These are phyloP conservation scores for Gardenia jasminoides DNA, from an alignment of 257 asterid species.

Conservation along the genomic window DNA sequence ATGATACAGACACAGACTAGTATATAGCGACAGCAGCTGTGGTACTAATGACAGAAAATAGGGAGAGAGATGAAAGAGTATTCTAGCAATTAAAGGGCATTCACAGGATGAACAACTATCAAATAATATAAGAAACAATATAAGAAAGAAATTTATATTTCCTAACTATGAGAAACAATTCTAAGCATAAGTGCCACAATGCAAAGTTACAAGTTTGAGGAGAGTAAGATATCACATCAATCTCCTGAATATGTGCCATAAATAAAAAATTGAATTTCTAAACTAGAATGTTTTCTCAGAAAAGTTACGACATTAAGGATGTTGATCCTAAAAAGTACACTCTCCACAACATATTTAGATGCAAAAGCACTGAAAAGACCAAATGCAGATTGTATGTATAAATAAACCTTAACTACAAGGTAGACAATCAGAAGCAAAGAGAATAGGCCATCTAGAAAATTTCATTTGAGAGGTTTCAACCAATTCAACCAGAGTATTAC, in stretches of 20 bases:
- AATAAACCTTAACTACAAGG: background rate
- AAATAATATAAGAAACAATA: no score
- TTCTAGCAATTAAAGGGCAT: no score
- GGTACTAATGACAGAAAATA: no score
- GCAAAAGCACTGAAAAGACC: no score
- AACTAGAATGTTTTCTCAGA: no score
- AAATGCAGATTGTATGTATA: no score
- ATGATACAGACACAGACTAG: no score
- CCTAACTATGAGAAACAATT: conserved; percentile 4
- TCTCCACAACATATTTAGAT: no score
- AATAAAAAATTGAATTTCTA: background rate
- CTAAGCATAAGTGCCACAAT: background rate
- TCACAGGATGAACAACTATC: no score
- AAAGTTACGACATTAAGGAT: background rate
- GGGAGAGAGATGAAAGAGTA: no score
- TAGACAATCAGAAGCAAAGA: background rate
- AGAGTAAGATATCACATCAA: background rate
- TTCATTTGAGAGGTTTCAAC: background rate
- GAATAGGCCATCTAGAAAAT: background rate
- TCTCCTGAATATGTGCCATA: background rate
- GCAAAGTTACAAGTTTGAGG: background rate
- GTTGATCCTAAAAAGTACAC: no score
- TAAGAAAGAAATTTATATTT: conserved; percentile 19
- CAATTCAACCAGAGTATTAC: background rate
- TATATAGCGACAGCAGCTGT: no score